These are phyloP conservation scores for Xylaria palmicola DNA, from an alignment of 495 filamentous ascomycete species.

Conservation along the genomic window DNA sequence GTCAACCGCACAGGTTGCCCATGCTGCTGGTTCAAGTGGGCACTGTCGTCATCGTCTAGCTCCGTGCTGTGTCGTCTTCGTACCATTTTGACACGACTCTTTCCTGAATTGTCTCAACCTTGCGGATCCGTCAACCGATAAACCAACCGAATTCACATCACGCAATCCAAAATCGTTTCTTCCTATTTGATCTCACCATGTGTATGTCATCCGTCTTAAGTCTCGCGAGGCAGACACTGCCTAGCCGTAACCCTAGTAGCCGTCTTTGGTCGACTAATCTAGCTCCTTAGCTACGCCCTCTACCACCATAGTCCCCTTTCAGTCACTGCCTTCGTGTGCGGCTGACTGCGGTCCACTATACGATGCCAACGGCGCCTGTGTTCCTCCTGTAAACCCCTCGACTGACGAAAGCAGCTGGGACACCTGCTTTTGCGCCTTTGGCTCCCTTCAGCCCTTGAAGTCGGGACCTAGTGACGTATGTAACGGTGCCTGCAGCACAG, in stretches of 20 bases:
- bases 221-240: neutral
- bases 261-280: neutral
- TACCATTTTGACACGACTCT: neutral
- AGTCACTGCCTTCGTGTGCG: constrained; percentile 47
- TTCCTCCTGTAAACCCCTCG: constrained; percentile 37
- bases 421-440: constrained; percentile 49
- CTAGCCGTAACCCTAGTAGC: neutral
- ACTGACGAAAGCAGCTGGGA: constrained; percentile 31
- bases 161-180: neutral
- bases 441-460: constrained; percentile 41
- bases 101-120: neutral
- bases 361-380: constrained; percentile 56
- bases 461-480: constrained; percentile 42
- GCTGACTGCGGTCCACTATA: constrained; percentile 47
- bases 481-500: constrained; percentile 33
- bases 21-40: neutral
- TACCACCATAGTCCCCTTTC: constrained; percentile 48
- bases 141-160: neutral
- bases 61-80: neutral
- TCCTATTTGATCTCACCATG: neutral
- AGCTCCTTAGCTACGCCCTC: constrained; percentile 21
- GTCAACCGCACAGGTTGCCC: neutral
- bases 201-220: neutral
- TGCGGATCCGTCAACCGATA: neutral
- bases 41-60: neutral